Evolutionary conservation across 129 eudicot species (phyloP).

Genomic region (Calendula officinalis): DNA sequence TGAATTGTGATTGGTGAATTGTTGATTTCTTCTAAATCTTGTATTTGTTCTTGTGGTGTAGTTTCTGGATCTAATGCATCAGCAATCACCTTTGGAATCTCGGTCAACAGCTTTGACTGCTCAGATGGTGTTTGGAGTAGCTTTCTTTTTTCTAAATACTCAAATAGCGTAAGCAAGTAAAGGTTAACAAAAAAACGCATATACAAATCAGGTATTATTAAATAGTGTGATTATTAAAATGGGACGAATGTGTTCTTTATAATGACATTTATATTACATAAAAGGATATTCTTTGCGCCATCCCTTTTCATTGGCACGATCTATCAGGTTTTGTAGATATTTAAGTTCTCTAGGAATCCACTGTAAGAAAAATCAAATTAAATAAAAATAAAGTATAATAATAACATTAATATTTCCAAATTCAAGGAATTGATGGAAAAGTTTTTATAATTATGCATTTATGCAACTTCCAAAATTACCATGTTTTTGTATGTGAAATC

Average conservation of each 20-base stretch:
- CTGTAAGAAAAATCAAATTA: constrained; percentile 31
- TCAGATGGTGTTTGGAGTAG: constrained; percentile 65
- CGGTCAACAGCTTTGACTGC: constrained; percentile 49
- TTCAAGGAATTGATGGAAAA: background rate
- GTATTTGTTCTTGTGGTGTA: constrained; percentile 22
- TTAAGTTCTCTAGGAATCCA: constrained; percentile 67
- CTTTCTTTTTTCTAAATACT: constrained; percentile 52
- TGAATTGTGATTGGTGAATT: constrained; percentile 31
- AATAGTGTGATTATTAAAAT: background rate
- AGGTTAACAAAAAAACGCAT: constrained; percentile 31
- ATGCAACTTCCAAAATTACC: background rate
- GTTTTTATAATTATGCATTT: background rate
- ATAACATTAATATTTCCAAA: background rate
- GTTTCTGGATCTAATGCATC: constrained; percentile 56
- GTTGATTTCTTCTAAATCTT: constrained; percentile 13
- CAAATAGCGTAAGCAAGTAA: constrained; percentile 54
- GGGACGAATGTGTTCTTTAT: constrained; percentile 1
- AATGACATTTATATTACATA: background rate
- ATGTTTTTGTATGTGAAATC: background rate
- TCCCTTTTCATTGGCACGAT: constrained; percentile 96
- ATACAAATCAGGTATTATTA: background rate
- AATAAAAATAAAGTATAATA: background rate
- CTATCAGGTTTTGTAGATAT: constrained; percentile 62
- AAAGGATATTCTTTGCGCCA: constrained; percentile 94
- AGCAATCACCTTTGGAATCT: constrained; percentile 71